Conservation (phyloP, 768 basidiomycete species). For the Lepiota subincarnata region DNA sequence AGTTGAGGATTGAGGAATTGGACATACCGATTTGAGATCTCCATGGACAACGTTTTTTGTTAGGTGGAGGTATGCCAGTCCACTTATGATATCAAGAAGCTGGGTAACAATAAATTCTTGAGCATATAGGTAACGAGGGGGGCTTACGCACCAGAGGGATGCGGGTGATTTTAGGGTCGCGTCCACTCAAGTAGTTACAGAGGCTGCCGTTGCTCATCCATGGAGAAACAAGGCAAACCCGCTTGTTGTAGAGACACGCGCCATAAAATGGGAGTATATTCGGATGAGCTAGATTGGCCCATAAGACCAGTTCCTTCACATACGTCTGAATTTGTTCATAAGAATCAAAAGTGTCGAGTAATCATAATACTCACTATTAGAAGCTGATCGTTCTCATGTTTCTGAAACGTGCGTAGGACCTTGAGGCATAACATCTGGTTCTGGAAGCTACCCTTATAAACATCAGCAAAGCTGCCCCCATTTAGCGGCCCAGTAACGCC, state of each 20-base stretch:
- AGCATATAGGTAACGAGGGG: not conserved
- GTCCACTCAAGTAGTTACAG: slow-evolving; percentile 11
- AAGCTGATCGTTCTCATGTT: not conserved
- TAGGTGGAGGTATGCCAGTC: not conserved
- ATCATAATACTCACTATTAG: too few relatives aligned
- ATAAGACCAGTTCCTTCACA: slow-evolving; percentile 25
- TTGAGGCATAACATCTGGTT: not conserved
- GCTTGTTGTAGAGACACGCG: slow-evolving; percentile 15
- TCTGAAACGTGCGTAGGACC: slow-evolving; percentile 4
- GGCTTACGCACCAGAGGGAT: slow-evolving; percentile 12
- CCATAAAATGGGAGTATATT: slow-evolving; percentile 34
- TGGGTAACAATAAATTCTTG: not conserved
- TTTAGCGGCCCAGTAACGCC: not conserved
- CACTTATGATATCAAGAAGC: not conserved
- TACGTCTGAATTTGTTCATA: not conserved
- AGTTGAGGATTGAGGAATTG: too few relatives aligned
- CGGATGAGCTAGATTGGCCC: slow-evolving; percentile 28
- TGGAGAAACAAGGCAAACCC: slow-evolving; percentile 17
- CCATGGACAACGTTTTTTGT: not conserved
- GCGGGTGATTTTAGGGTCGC: slow-evolving; percentile 6
- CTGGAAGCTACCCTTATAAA: not conserved
- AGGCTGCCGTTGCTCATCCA: slow-evolving; percentile 20
- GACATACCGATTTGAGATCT: slow-evolving; percentile 1
- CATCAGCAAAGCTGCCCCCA: not conserved
- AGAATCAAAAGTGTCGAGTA: not conserved